A percentile compares a stretch with the other conserved stretches of the same genome.
phyloP scores from a whole-genome alignment of 768 basidiomycete genomes.

The Pisolithus orientalis region DNA sequence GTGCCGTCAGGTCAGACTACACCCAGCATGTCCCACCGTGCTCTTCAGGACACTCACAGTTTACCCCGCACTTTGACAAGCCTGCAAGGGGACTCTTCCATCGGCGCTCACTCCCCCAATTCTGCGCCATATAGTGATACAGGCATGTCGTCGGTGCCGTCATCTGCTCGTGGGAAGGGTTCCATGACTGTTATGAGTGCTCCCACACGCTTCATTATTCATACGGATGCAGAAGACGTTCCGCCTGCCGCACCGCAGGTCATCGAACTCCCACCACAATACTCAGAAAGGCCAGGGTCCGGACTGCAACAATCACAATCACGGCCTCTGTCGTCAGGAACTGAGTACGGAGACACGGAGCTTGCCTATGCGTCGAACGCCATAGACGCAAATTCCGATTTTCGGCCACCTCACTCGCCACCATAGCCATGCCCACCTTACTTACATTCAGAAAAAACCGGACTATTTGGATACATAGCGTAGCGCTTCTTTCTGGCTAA shows the following conservation, averaged over 20 bases:
- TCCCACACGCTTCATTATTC: slow-evolving; percentile 54
- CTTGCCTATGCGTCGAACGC: slow-evolving; percentile 10
- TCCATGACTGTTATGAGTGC: slow-evolving; percentile 41
- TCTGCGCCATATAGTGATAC: slow-evolving; percentile 14
- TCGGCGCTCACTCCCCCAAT: slow-evolving; percentile 16
- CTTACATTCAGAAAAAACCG: no score
- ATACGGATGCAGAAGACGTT: slow-evolving; percentile 63
- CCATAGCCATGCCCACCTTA: neutral
- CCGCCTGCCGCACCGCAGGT: slow-evolving; percentile 42
- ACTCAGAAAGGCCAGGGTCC: slow-evolving; percentile 43
- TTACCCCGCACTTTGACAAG: slow-evolving; percentile 6
- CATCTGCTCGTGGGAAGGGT: slow-evolving; percentile 47
- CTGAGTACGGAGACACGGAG: slow-evolving; percentile 4
- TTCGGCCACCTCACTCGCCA: slow-evolving; percentile 6
- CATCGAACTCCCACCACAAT: slow-evolving; percentile 73
- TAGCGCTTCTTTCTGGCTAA: no score
- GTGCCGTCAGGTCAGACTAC: slow-evolving; percentile 7
- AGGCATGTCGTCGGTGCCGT: slow-evolving; percentile 21
- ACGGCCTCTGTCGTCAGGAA: slow-evolving; percentile 11
- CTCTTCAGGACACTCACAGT: neutral
- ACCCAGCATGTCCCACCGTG: neutral
- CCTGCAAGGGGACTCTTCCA: neutral
- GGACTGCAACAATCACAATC: neutral
- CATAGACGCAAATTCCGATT: slow-evolving; percentile 1
- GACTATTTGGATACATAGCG: no score